Percentiles rank a stretch among this genome's conserved stretches.
Evolutionary conservation across 139 green algal species (phyloP).

Genomic region (Coelastrella sp.): DNA sequence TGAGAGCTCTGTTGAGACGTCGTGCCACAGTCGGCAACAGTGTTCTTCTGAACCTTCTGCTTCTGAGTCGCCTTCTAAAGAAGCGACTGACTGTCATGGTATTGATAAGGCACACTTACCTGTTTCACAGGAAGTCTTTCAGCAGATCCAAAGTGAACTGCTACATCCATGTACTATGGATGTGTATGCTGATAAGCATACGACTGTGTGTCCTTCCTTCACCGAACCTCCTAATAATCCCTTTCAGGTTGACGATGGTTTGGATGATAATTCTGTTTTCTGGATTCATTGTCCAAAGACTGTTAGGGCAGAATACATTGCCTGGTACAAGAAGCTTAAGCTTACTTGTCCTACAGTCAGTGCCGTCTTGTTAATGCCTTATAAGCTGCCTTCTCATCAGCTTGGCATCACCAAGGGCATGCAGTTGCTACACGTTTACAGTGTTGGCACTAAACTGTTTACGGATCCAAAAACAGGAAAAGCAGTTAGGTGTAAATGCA

Average conservation of each 20-base stretch:
- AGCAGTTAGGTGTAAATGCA: not conserved
- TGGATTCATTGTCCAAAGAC: not conserved
- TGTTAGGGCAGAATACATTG: not conserved
- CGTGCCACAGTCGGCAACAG: not conserved
- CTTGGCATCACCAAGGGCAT: conserved; percentile 1
- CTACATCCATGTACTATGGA: not conserved
- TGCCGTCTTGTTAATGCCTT: not conserved
- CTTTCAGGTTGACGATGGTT: not conserved
- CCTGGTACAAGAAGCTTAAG: not conserved
- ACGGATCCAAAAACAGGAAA: not conserved
- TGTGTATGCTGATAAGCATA: conserved; percentile 2
- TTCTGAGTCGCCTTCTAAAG: not conserved
- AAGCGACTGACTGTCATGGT: not conserved
- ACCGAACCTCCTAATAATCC: not conserved
- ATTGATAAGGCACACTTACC: not conserved
- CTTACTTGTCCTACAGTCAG: not conserved
- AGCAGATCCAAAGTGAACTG: conserved; percentile 5
- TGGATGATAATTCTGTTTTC: not conserved
- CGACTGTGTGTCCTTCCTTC: not conserved
- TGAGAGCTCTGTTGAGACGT: not conserved
- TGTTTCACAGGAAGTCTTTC: not conserved
- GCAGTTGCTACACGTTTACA: not conserved
- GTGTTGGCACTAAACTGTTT: not conserved
- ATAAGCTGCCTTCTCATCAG: not conserved
- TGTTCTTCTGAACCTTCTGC: not conserved